Evolutionary conservation across 306 rosid genomes (phyloP).

Genomic region (Sindora glabra): DNA sequence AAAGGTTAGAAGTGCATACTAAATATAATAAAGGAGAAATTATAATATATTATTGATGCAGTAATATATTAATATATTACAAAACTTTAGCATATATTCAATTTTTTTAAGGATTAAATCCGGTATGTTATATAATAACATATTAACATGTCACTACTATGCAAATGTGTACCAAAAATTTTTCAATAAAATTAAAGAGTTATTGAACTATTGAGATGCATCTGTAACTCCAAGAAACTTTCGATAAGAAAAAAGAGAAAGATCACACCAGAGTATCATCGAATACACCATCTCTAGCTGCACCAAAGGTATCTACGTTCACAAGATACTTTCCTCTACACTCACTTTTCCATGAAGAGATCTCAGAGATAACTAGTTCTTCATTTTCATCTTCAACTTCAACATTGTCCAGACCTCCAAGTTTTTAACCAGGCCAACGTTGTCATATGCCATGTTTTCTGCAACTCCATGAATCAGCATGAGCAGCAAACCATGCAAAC

Average conservation of each 20-base stretch:
- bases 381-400: conserved; percentile 45
- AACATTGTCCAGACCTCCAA: conserved; percentile 41
- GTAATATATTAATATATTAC: too few species aligned
- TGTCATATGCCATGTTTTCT: conserved; percentile 34
- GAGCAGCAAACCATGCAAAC: conserved; percentile 43
- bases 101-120: too few species aligned
- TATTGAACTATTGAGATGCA: not conserved
- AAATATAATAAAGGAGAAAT: too few species aligned
- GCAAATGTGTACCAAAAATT: too few species aligned
- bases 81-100: too few species aligned
- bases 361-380: conserved; percentile 39
- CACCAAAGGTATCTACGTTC: conserved; percentile 84
- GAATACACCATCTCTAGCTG: conserved; percentile 74
- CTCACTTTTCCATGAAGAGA: conserved; percentile 70
- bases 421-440: conserved; percentile 42
- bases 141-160: too few species aligned
- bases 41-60: too few species aligned
- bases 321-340: conserved; percentile 85
- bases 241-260: too few species aligned
- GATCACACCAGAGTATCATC: conserved; percentile 89
- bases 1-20: too few species aligned
- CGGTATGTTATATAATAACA: too few species aligned
- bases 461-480: conserved; percentile 53
- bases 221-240: too few species aligned
- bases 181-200: too few species aligned